Evolutionary conservation across 495 filamentous ascomycete species (phyloP), one percentile per base, ranked within the genome.

Genomic region (Pseudotulostoma volvatum): DNA sequence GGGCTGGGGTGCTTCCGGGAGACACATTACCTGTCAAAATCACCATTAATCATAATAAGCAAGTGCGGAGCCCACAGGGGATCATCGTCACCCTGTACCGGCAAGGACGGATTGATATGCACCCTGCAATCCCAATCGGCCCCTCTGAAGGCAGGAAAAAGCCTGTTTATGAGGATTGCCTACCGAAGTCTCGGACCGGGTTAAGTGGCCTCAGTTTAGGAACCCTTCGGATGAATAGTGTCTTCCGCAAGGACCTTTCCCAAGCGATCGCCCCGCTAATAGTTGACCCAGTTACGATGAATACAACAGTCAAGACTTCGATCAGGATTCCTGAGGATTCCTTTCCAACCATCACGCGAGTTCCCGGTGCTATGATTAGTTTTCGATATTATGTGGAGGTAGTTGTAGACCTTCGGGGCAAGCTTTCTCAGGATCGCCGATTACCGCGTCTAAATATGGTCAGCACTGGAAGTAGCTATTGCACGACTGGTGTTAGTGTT

Each of bases 351-450:
- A 95, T 97, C 42, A 77, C 73, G 9, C 76, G 73, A 39, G 84
- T 93, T 3, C 90, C 90, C 0, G 84, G 87, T 15, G 74, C 77
- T 17, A 85, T 94, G 71, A 92, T 97, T 43, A 82, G 76, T 44
- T 96, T 97, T 59, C 81, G 78, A 46, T 96, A 97, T 51, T 82
- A 81, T 46, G 70, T 94, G 17, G 90, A 97, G 53, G 81, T 94
- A 2, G 77, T 96, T 15, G 70, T 94, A 1, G 90, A 97, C 49
- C 63, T 95, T 7, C 84, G 88, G 18, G 86, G 88, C 9, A 94
- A 84, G 50, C 74, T 76, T 15, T 73, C 76, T 3, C 67, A 70
- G 31, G 74, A 84, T 48, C 57, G 77, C 21, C 70, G 72, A 53
- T 54, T 79, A 44, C 70, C 70, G 38, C 67, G 69, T 36, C 56